phyloP scores from a whole-genome alignment of 2,329 filamentous ascomycete genomes.

The Beauveria rudraprayagi region DNA sequence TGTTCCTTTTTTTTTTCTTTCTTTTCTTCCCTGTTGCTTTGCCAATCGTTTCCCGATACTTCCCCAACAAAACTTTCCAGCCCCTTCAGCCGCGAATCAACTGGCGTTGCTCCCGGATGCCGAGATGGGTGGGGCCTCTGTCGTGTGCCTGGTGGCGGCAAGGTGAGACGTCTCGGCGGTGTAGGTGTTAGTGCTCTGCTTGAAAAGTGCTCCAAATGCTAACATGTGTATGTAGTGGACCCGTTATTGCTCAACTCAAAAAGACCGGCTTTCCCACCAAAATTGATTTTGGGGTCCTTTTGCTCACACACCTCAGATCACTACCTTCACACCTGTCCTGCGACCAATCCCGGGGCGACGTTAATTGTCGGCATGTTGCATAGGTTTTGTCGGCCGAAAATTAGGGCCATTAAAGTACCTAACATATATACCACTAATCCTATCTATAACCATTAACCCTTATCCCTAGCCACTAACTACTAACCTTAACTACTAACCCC shows the following conservation, averaged over 20 bases:
- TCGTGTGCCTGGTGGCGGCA: slow-evolving; percentile 5
- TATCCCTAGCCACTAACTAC: too few species aligned
- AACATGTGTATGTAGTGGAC: not conserved
- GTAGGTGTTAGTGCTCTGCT: not conserved
- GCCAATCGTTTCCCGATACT: not conserved
- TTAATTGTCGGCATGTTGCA: too few species aligned
- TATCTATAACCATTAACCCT: too few species aligned
- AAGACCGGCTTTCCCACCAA: not conserved
- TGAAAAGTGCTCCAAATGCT: not conserved
- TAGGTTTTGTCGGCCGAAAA: too few species aligned
- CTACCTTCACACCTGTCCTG: not conserved
- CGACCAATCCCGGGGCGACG: not conserved
- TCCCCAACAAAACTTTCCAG: slow-evolving; percentile 8
- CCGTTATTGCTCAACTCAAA: not conserved
- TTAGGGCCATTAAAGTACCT: too few species aligned
- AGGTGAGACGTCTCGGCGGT: not conserved
- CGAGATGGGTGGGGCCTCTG: slow-evolving; percentile 9
- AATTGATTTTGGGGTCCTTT: not conserved
- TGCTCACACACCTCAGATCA: not conserved
- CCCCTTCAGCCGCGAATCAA: slow-evolving; percentile 5
- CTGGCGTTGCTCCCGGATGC: slow-evolving; percentile 5
- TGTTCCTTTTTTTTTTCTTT: not conserved
- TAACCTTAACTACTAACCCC: too few species aligned
- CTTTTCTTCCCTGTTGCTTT: not conserved
- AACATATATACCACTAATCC: too few species aligned